These are phyloP conservation scores for Phytophthora vignae DNA, from an alignment of 352 stramenopile species.

Conservation along the genomic window DNA sequence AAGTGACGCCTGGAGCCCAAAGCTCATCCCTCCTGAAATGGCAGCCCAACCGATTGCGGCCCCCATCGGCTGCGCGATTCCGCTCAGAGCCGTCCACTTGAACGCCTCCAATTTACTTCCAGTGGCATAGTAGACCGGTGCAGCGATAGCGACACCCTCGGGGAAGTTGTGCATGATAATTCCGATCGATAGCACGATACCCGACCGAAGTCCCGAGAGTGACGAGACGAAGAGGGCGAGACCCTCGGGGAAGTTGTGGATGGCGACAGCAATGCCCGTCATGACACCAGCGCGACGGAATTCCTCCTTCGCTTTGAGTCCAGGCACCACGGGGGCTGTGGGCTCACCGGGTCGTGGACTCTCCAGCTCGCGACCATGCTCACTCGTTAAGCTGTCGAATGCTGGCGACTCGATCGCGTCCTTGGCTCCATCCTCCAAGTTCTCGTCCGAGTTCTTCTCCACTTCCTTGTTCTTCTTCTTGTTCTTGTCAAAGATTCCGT, in stretches of 20 bases:
- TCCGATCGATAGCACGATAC: conserved; percentile 92
- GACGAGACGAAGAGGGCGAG: conserved; percentile 96
- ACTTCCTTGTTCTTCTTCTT: conserved; percentile 6
- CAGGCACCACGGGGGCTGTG: conserved; percentile 13
- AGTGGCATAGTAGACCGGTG: conserved; percentile 97
- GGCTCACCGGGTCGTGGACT: background rate
- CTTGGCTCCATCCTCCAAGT: conserved; percentile 21
- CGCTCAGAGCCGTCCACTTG: conserved; percentile 90
- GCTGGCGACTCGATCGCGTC: background rate
- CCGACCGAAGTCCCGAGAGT: conserved; percentile 89
- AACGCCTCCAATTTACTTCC: conserved; percentile 93
- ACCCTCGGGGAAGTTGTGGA: conserved; percentile 98
- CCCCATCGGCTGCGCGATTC: conserved; percentile 93
- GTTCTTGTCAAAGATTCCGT: conserved; percentile 45
- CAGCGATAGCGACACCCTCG: conserved; percentile 95
- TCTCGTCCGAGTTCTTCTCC: background rate
- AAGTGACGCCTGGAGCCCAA: conserved; percentile 86
- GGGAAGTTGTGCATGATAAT: conserved; percentile 99
- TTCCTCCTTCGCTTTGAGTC: conserved; percentile 43
- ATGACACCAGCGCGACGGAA: conserved; percentile 90
- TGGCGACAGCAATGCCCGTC: conserved; percentile 95
- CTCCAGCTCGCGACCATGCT: background rate
- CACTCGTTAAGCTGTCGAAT: conserved; percentile 6
- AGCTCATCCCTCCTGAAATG: conserved; percentile 60
- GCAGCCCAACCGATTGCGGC: conserved; percentile 78